Percentiles rank a stretch among this genome's conserved stretches.
Evolutionary conservation across 805 yeast species (phyloP).

Genomic region (Huiozyma sinensis): DNA sequence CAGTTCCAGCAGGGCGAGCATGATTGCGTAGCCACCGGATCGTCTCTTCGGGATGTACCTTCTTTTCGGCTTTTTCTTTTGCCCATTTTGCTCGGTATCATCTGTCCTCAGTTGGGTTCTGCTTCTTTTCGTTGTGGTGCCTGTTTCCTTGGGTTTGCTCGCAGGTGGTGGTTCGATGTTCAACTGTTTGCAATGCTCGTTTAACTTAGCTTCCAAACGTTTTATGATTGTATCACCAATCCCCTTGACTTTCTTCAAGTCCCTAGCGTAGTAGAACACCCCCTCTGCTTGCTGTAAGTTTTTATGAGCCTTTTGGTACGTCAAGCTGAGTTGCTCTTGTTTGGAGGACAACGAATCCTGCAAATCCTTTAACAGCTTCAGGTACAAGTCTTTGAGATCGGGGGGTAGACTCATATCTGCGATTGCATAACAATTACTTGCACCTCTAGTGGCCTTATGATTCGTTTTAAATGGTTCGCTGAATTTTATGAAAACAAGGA

Average conservation of each 20-base stretch:
- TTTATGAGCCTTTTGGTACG: conserved; percentile 47
- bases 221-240: conserved; percentile 64
- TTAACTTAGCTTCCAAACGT: conserved; percentile 37
- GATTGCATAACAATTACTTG: not conserved
- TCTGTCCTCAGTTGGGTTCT: conserved; percentile 12
- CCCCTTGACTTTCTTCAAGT: conserved; percentile 48
- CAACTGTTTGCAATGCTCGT: conserved; percentile 45
- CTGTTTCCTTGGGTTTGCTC: conserved; percentile 3
- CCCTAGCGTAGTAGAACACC: conserved; percentile 42
- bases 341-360: conserved; percentile 35
- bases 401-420: conserved; percentile 32
- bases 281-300: conserved; percentile 37
- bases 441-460: not conserved
- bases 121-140: conserved; percentile 9
- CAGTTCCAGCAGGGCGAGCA: conserved; percentile 43
- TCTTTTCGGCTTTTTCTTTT: conserved; percentile 17
- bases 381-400: conserved; percentile 42
- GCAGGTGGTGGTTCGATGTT: conserved; percentile 25
- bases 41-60: conserved; percentile 62
- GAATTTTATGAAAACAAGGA: too few relatives aligned
- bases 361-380: conserved; percentile 49
- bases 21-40: conserved; percentile 78
- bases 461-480: not conserved
- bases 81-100: conserved; percentile 3
- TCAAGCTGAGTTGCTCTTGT: conserved; percentile 42